Conservation (phyloP, 192 early-diverging fungal species). For the Ambispora gerdemannii region DNA sequence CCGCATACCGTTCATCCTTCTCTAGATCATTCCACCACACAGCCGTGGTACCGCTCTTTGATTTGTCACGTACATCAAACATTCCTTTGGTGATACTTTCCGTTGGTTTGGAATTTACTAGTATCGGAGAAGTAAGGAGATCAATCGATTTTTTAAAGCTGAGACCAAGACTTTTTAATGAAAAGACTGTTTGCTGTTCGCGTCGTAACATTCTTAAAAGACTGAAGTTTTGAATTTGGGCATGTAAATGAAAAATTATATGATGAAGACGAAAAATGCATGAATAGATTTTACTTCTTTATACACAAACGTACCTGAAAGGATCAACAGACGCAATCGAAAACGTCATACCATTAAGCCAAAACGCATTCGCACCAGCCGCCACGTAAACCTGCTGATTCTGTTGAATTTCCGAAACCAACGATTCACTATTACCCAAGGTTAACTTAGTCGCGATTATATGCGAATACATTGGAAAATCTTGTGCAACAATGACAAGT, state of each 20-base stretch:
- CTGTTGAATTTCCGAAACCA: constrained; percentile 40
- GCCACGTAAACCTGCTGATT: constrained; percentile 30
- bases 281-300: too few relatives aligned
- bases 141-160: constrained; percentile 40
- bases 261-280: background rate
- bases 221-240: constrained; percentile 32
- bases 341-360: constrained; percentile 66
- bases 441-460: constrained; percentile 56
- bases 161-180: constrained; percentile 47
- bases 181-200: constrained; percentile 49
- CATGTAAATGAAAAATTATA: background rate
- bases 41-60: constrained; percentile 47
- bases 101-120: constrained; percentile 22
- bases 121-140: constrained; percentile 33
- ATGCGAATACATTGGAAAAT: constrained; percentile 90
- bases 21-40: constrained; percentile 94
- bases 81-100: constrained; percentile 36
- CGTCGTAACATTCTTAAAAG: constrained; percentile 56
- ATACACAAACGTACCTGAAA: too few relatives aligned
- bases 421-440: constrained; percentile 46
- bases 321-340: constrained; percentile 57
- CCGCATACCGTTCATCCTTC: constrained; percentile 69
- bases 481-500: constrained; percentile 67
- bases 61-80: constrained; percentile 78
- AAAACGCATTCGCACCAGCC: constrained; percentile 42